Base-by-base conservation (phyloP, 208 protist genomes). In the Trypanosoma avium region DNA sequence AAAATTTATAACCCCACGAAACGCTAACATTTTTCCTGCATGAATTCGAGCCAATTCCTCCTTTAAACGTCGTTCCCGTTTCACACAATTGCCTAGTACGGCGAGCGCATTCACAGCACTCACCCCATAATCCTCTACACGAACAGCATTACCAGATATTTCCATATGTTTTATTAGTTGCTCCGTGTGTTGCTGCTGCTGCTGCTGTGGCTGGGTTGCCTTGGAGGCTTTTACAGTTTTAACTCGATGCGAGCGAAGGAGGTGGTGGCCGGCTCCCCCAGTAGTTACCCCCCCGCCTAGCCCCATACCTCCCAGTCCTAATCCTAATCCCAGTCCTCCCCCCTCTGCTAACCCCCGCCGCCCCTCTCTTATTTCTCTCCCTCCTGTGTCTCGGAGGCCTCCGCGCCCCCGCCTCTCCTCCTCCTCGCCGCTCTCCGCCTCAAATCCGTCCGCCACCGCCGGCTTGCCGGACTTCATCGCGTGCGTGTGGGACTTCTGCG, bases 91-190 rank as follows among this genome's bases (percentile, higher is more conserved):
- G 21, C 71, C 74, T n/a, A 92, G 72, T 19, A 82, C 75, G 4
- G 61, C 56, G 0, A 95, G 73, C 2, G 82, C 79, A 10, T 69
- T 70, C 19, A 80, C 61, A 13, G 84, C 84, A n/a, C 50, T 62
- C 36, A 69, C 29, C 5, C 66, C 67, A n/a, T 38, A 53, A 26
- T 88, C 82, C 4, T 67, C 65, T 27, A 56, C 47, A 22, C 79
- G 67, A 19, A 91, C 69, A 2, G 89, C 88, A 63, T 83, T 95
- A 10, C 89, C 89, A 47, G 91, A 80, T 52, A 95, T 85, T 58
- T 83, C 80, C 53, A 94, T 84, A 12, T 49, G 55, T 17, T n/a
- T 59, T 12, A 47, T 48, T 19, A 30, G 33, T 4, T 0, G 9
- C 13, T 42, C 46, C 7, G 21, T 15, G 10, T 54, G 42, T 42